phyloP scores from a whole-genome alignment of 148 eudicot genomes.

The Cornus suecica region DNA sequence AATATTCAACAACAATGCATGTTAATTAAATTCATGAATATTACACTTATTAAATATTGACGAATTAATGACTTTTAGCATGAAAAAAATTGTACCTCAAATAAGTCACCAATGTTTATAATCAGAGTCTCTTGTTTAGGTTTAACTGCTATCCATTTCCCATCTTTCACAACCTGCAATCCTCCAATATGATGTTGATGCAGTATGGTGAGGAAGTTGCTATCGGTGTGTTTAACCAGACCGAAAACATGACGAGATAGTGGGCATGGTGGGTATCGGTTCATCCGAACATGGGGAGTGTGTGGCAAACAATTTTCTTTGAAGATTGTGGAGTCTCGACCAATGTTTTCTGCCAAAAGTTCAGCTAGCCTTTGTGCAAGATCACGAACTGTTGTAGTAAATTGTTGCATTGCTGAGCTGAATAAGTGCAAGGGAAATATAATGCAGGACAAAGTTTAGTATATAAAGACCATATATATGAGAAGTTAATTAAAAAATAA shows the following conservation, averaged over 20 bases:
- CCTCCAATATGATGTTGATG: slow-evolving; percentile 88
- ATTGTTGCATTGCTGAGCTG: slow-evolving; percentile 68
- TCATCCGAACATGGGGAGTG: slow-evolving; percentile 74
- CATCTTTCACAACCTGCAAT: slow-evolving; percentile 74
- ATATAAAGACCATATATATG: too few species aligned
- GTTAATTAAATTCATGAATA: neutral
- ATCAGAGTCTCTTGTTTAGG: slow-evolving; percentile 76
- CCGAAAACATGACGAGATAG: slow-evolving; percentile 49
- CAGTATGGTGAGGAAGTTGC: slow-evolving; percentile 80
- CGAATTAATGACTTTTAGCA: too few species aligned
- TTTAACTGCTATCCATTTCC: slow-evolving; percentile 72
- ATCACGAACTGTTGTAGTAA: slow-evolving; percentile 44
- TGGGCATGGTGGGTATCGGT: slow-evolving; percentile 83
- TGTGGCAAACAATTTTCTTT: slow-evolving; percentile 55
- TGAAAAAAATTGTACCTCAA: slow-evolving; percentile 48
- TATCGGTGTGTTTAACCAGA: slow-evolving; percentile 81
- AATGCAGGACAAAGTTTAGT: too few species aligned
- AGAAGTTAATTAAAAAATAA: too few species aligned
- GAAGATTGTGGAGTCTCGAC: slow-evolving; percentile 38
- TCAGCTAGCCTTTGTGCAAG: slow-evolving; percentile 61
- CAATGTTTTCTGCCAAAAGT: slow-evolving; percentile 56
- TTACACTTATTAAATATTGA: too few species aligned
- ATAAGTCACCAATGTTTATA: slow-evolving; percentile 79
- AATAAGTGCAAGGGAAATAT: neutral
- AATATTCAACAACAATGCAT: neutral